Percentiles rank a stretch among this genome's conserved stretches.
These are phyloP conservation scores for Russula lepida DNA, from an alignment of 768 basidiomycete genomes.

Conservation along the genomic window DNA sequence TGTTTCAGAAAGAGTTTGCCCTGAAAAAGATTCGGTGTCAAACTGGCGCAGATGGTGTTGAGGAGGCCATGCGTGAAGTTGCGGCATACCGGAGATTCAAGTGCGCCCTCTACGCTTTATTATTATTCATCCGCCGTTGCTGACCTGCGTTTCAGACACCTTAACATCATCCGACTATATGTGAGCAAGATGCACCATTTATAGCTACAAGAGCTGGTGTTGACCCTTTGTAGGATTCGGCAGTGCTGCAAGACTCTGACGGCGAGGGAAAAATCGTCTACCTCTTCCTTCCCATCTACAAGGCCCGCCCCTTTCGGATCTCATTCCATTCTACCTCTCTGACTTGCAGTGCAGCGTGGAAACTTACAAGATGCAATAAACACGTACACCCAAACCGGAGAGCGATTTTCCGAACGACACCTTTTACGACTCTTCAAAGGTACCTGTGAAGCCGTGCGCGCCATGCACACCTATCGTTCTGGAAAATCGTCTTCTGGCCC, in stretches of 20 bases:
- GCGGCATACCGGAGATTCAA: slow-evolving; percentile 94
- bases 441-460: slow-evolving; percentile 86
- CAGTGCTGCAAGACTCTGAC: slow-evolving; percentile 87
- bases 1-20: slow-evolving; percentile 73
- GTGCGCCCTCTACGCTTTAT: slow-evolving; percentile 38
- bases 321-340: background rate
- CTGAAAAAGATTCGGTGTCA: slow-evolving; percentile 96
- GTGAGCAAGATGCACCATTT: slow-evolving; percentile 33
- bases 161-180: slow-evolving; percentile 93
- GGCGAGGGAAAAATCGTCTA: slow-evolving; percentile 94
- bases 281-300: slow-evolving; percentile 90
- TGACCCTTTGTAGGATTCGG: slow-evolving; percentile 60
- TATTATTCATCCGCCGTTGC: background rate
- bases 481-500: slow-evolving; percentile 27
- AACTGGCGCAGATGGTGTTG: slow-evolving; percentile 78
- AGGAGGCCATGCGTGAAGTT: slow-evolving; percentile 81
- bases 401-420: slow-evolving; percentile 79
- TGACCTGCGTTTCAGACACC: slow-evolving; percentile 49
- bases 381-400: slow-evolving; percentile 70
- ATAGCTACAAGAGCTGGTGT: slow-evolving; percentile 9
- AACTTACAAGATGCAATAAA: slow-evolving; percentile 96
- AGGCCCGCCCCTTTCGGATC: slow-evolving; percentile 38
- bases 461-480: slow-evolving; percentile 85
- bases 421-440: slow-evolving; percentile 89
- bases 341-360: slow-evolving; percentile 48